Conservation (phyloP, 768 basidiomycete species). For the Mycena kentingensis region DNA sequence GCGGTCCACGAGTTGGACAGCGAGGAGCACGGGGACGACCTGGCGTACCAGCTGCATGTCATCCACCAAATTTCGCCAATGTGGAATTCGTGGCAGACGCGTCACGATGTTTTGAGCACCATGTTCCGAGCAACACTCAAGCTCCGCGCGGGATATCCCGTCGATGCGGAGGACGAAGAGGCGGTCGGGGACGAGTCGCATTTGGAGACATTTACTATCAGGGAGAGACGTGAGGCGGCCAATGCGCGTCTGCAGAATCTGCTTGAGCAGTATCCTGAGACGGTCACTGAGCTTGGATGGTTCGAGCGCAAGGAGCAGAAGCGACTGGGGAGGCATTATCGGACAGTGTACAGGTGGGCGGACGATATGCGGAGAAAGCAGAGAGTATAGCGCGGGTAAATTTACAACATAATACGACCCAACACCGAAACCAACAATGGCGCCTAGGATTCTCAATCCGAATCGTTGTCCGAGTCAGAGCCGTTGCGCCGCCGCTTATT, state of each 20-base stretch:
- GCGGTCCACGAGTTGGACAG: slow-evolving; percentile 10
- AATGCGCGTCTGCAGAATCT: slow-evolving; percentile 46
- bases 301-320: slow-evolving; percentile 18
- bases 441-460: too few relatives aligned
- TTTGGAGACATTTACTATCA: slow-evolving; percentile 11
- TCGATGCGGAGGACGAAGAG: slow-evolving; percentile 38
- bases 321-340: slow-evolving; percentile 18
- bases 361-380: too few relatives aligned
- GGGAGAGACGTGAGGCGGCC: slow-evolving; percentile 34
- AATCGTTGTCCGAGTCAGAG: slow-evolving; percentile 68
- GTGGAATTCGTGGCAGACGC: slow-evolving; percentile 71
- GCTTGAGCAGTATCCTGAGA: slow-evolving; percentile 51
- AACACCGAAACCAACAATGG: too few relatives aligned
- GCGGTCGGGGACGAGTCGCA: slow-evolving; percentile 24
- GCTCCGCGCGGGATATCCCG: slow-evolving; percentile 51
- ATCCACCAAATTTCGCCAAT: slow-evolving; percentile 64
- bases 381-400: too few relatives aligned
- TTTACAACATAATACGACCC: too few relatives aligned
- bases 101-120: slow-evolving; percentile 47
- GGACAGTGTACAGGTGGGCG: slow-evolving; percentile 18
- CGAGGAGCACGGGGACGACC: slow-evolving; percentile 40
- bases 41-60: slow-evolving; percentile 59
- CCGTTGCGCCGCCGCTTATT: slow-evolving; percentile 65
- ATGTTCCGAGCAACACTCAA: slow-evolving; percentile 49
- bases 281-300: slow-evolving; percentile 31